Evolutionary conservation across 768 basidiomycete genomes (phyloP).

Genomic region (Mrakia blollopis): DNA sequence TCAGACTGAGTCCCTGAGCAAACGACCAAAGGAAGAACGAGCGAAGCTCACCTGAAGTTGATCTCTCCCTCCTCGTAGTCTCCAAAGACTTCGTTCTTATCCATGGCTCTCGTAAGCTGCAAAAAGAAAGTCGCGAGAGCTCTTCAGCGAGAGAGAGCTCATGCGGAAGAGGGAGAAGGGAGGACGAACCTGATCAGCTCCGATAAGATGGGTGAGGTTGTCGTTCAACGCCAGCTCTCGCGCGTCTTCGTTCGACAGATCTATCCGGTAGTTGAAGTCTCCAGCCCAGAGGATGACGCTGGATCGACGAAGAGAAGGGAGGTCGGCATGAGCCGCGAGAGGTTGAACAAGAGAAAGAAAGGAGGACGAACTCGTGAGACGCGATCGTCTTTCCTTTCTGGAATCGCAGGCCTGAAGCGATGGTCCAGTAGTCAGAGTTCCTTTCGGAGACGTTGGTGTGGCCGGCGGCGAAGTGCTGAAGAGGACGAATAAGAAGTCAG

Average conservation of each 20-base stretch:
- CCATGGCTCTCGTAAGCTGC: slow-evolving; percentile 70
- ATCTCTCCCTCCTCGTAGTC: slow-evolving; percentile 87
- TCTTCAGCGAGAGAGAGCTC: not conserved
- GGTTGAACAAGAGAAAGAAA: not conserved
- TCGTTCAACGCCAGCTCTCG: slow-evolving; percentile 60
- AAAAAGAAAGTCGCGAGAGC: not conserved
- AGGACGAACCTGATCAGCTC: slow-evolving; percentile 72
- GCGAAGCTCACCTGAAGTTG: slow-evolving; percentile 54
- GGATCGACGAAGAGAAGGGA: slow-evolving; percentile 10
- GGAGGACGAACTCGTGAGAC: slow-evolving; percentile 74
- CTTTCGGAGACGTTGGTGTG: slow-evolving; percentile 83
- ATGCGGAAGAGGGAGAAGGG: too few species aligned
- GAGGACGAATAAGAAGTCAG: too few species aligned
- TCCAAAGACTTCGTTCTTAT: slow-evolving; percentile 64
- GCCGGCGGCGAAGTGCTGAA: slow-evolving; percentile 85
- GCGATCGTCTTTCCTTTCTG: slow-evolving; percentile 79
- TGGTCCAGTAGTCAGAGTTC: slow-evolving; percentile 86
- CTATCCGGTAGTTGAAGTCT: slow-evolving; percentile 85
- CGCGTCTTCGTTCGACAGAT: slow-evolving; percentile 75
- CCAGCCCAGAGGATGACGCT: slow-evolving; percentile 92
- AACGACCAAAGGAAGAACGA: not conserved
- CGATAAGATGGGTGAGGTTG: slow-evolving; percentile 67
- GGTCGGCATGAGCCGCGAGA: not conserved
- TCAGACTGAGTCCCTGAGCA: not conserved
- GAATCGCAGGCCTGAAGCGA: slow-evolving; percentile 76